Percentiles rank a stretch among this genome's conserved stretches.
Evolutionary conservation across 2,329 filamentous ascomycete genomes (phyloP).

Genomic region (Chrysosporium keratinophilum): DNA sequence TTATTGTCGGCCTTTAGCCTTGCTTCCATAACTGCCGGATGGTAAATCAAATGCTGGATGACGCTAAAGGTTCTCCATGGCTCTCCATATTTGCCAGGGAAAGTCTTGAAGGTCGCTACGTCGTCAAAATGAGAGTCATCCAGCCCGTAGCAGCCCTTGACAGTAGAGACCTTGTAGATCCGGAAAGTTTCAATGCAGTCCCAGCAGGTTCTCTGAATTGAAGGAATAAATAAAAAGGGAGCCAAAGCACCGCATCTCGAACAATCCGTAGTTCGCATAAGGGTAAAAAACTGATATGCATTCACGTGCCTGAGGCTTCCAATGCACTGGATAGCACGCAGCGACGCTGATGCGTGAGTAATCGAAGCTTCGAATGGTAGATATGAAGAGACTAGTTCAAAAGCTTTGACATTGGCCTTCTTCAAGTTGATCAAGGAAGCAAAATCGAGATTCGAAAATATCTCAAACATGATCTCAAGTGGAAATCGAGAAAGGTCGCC

Average conservation of each 20-base stretch:
- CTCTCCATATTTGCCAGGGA: background rate
- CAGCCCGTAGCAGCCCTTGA: background rate
- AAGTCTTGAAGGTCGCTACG: background rate
- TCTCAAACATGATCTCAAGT: background rate
- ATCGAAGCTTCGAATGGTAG: background rate
- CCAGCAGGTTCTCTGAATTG: background rate
- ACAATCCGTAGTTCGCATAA: background rate
- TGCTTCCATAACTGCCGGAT: background rate
- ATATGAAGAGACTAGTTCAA: background rate
- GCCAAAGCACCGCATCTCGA: background rate
- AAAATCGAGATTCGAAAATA: background rate
- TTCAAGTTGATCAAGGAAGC: background rate
- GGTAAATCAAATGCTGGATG: background rate
- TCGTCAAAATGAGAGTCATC: background rate
- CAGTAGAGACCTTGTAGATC: background rate
- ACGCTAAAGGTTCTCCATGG: background rate
- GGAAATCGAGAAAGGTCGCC: background rate
- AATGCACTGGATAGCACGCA: background rate
- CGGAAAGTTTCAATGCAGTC: background rate
- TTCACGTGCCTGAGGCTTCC: background rate
- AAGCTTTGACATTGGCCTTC: background rate
- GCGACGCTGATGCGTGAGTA: background rate
- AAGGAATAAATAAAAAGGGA: conserved; percentile 3
- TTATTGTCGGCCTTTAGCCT: background rate
- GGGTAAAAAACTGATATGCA: background rate